Percentiles rank a stretch among this genome's conserved stretches.
These are phyloP conservation scores for Candida chauliodis DNA, from an alignment of 805 yeast genomes.

Conservation along the genomic window DNA sequence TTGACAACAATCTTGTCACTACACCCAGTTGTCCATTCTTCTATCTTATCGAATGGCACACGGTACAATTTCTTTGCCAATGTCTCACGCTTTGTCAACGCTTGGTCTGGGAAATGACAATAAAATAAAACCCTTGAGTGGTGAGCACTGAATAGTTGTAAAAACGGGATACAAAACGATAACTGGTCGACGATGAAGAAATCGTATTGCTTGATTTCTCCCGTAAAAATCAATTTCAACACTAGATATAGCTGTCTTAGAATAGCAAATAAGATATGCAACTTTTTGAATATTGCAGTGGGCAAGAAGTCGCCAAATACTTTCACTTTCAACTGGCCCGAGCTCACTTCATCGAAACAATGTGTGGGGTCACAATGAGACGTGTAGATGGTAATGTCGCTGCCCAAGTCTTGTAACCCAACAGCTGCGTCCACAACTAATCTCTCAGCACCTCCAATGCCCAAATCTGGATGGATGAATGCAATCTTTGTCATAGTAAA, in stretches of 20 bases:
- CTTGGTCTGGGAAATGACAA: conserved; percentile 94
- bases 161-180: conserved; percentile 75
- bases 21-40: conserved; percentile 71
- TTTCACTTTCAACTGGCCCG: conserved; percentile 53
- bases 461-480: conserved; percentile 91
- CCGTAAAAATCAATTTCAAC: conserved; percentile 40
- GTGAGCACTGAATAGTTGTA: conserved; percentile 42
- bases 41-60: conserved; percentile 77
- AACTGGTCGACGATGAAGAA: conserved; percentile 84
- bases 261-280: conserved; percentile 79
- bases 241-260: conserved; percentile 75
- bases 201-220: conserved; percentile 54
- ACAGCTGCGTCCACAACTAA: conserved; percentile 95
- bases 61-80: conserved; percentile 64
- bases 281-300: conserved; percentile 57
- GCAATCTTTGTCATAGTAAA: conserved; percentile 45
- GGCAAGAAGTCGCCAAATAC: conserved; percentile 88
- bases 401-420: conserved; percentile 68
- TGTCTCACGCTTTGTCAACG: conserved; percentile 46
- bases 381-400: conserved; percentile 68
- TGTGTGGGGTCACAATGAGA: conserved; percentile 87
- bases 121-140: conserved; percentile 67
- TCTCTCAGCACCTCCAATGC: conserved; percentile 97
- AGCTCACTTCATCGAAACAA: conserved; percentile 84
- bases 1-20: conserved; percentile 86